Conservation (phyloP, 768 basidiomycete genomes). For the Mycena galericulata region DNA sequence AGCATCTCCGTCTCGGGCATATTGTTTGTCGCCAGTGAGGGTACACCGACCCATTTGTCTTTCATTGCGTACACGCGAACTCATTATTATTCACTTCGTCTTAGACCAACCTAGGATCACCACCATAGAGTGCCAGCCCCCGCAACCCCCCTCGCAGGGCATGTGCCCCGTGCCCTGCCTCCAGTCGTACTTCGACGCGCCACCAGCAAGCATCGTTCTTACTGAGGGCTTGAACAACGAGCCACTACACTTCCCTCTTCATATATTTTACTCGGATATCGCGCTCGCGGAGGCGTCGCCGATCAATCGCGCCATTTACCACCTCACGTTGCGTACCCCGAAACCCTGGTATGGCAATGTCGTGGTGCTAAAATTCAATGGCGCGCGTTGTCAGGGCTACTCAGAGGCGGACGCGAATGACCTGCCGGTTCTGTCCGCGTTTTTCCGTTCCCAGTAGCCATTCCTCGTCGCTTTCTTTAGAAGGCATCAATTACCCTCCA, state of each 20-base stretch:
- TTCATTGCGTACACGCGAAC: slow-evolving; percentile 6
- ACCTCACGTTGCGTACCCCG: slow-evolving; percentile 85
- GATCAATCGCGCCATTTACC: slow-evolving; percentile 82
- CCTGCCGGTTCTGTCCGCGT: slow-evolving; percentile 87
- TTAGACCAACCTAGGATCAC: slow-evolving; percentile 82
- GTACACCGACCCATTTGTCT: slow-evolving; percentile 46
- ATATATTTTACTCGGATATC: slow-evolving; percentile 82
- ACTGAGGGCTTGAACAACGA: slow-evolving; percentile 89
- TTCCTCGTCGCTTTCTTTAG: slow-evolving; percentile 3
- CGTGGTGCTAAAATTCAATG: slow-evolving; percentile 87
- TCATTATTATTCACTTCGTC: slow-evolving; percentile 22
- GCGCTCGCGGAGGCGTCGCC: slow-evolving; percentile 70
- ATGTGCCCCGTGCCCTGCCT: slow-evolving; percentile 80
- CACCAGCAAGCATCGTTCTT: slow-evolving; percentile 73
- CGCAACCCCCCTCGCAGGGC: slow-evolving; percentile 75
- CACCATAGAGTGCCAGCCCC: slow-evolving; percentile 76
- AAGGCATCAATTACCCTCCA: slow-evolving; percentile 9
- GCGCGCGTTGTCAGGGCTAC: slow-evolving; percentile 87
- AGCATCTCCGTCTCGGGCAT: slow-evolving; percentile 77
- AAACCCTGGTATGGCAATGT: slow-evolving; percentile 87
- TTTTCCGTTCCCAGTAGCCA: slow-evolving; percentile 79
- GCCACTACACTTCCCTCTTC: slow-evolving; percentile 84
- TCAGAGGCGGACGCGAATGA: slow-evolving; percentile 88
- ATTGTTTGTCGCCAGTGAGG: slow-evolving; percentile 81
- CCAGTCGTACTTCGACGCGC: slow-evolving; percentile 70